phyloP scores from a whole-genome alignment of 148 eudicot genomes.

The Persicaria tinctoria region DNA sequence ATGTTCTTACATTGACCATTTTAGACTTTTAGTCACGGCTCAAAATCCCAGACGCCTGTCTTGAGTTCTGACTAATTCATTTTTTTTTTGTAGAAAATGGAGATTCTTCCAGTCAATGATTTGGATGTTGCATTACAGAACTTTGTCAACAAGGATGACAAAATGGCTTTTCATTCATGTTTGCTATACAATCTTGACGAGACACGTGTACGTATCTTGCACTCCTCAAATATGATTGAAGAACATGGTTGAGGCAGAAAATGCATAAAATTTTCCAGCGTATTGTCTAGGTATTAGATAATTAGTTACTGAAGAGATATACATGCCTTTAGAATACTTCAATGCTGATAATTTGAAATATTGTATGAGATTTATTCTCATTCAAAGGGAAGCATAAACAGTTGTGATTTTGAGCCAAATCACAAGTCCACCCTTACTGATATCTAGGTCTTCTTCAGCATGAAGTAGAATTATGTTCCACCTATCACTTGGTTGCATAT shows the following conservation, averaged over 20 bases:
- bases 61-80: not conserved
- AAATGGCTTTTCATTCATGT: conserved; percentile 84
- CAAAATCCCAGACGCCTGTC: not conserved
- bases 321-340: not conserved
- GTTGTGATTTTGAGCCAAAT: not conserved
- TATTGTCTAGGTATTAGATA: not conserved
- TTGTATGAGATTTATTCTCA: not conserved
- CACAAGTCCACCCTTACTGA: not conserved
- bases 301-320: not conserved
- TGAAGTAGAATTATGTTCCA: not conserved
- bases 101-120: conserved; percentile 95
- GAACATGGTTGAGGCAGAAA: not conserved
- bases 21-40: not conserved
- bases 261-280: not conserved
- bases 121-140: conserved; percentile 90
- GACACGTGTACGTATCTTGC: conserved; percentile 67
- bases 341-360: not conserved
- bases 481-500: not conserved
- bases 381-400: conserved; percentile 1
- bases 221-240: not conserved
- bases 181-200: conserved; percentile 86
- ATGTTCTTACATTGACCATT: not conserved
- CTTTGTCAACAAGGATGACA: conserved; percentile 96
- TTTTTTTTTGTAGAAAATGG: conserved; percentile 69
- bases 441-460: not conserved